Evolutionary conservation across 2,329 filamentous ascomycete genomes (phyloP).

Genomic region (Xylaria multiplex): DNA sequence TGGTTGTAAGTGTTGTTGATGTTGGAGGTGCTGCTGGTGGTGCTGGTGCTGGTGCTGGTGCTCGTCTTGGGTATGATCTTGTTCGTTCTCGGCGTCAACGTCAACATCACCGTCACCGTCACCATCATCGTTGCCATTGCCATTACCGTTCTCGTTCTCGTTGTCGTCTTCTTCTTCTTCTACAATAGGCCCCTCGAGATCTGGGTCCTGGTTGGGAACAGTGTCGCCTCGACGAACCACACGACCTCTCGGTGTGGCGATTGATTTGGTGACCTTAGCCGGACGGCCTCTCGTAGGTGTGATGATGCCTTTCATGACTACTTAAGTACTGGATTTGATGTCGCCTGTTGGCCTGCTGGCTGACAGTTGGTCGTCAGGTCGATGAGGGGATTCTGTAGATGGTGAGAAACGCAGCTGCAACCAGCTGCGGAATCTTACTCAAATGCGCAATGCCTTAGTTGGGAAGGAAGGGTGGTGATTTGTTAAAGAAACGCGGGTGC

Average conservation of each 20-base stretch:
- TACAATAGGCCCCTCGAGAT: constrained; percentile 45
- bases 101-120: constrained; percentile 34
- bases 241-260: constrained; percentile 45
- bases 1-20: constrained; percentile 28
- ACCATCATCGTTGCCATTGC: constrained; percentile 18
- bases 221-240: constrained; percentile 46
- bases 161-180: constrained; percentile 40
- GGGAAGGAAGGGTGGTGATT: background rate
- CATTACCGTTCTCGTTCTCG: constrained; percentile 27
- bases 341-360: constrained; percentile 47
- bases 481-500: background rate
- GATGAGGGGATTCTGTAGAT: constrained; percentile 40
- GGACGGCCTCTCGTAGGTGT: constrained; percentile 53
- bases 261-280: constrained; percentile 58
- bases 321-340: constrained; percentile 29
- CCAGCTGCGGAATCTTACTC: constrained; percentile 43
- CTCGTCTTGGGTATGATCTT: constrained; percentile 41
- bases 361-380: constrained; percentile 48
- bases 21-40: constrained; percentile 41
- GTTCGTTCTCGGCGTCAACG: constrained; percentile 40
- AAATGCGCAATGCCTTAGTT: background rate
- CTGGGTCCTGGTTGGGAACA: constrained; percentile 50
- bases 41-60: constrained; percentile 40
- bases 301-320: constrained; percentile 51
- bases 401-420: constrained; percentile 45